Percentiles rank a stretch among this genome's conserved stretches.
Evolutionary conservation across 2,329 filamentous ascomycete genomes (phyloP).

Genomic region (Xylaria hypoxylon): DNA sequence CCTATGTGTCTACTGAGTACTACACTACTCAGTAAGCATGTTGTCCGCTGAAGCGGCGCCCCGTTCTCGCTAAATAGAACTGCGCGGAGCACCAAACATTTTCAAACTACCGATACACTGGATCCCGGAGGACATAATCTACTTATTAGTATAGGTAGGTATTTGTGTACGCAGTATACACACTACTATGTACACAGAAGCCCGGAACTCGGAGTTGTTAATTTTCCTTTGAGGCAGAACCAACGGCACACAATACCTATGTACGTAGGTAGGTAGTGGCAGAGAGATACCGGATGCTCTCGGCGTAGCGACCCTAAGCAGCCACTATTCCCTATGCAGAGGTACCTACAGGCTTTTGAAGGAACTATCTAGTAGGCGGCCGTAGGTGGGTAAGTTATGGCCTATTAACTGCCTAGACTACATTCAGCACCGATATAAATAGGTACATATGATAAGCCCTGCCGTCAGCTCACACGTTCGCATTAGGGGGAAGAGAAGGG

Average conservation of each 20-base stretch:
- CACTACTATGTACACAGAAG: no score
- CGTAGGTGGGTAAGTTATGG: neutral
- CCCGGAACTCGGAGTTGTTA: no score
- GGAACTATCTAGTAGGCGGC: neutral
- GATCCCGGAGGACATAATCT: no score
- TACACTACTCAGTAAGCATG: no score
- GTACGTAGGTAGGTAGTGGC: no score
- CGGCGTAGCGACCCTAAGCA: neutral
- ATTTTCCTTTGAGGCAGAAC: no score
- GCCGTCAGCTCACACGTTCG: constrained; percentile 25
- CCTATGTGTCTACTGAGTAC: neutral
- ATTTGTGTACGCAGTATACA: no score
- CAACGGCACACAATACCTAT: no score
- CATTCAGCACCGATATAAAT: constrained; percentile 28
- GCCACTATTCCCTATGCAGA: neutral
- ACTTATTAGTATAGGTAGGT: no score
- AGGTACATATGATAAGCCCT: constrained; percentile 22
- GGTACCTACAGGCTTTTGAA: no score
- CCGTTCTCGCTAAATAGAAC: neutral
- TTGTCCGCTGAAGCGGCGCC: neutral
- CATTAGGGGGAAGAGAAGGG: neutral
- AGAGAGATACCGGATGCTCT: neutral
- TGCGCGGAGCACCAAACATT: neutral
- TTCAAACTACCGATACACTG: neutral
- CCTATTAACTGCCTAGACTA: neutral